Base-by-base conservation (phyloP, 768 basidiomycete species). In the Suillus subalutaceus region DNA sequence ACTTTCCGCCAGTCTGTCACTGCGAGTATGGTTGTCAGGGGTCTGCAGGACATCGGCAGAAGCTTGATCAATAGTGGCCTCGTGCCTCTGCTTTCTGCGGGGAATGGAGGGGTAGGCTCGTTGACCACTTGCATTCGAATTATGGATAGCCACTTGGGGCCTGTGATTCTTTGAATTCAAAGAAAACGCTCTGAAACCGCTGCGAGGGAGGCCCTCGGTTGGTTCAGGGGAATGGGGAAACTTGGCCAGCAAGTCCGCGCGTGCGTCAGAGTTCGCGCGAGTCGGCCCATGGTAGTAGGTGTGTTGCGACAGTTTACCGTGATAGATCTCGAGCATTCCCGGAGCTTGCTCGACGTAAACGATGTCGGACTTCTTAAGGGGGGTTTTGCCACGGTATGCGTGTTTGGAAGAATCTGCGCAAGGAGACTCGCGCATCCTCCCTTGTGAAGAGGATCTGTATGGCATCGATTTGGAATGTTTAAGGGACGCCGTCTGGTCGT, bases 381-480 rank as follows among this genome's bases (percentile, higher is more conserved):
- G 67, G 10, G 30, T 23, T 53, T 66, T 68, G 50, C 67, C 68
- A 23, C 64, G 62, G 52, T 66, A 68, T 16, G 64, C 62, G 9
- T 63, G 65, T 48, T 57, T 65, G 41, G 20, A 30, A 23, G 43
- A 30, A 30, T 66, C 58, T 26, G 23, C 9, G 20, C 32, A 32
- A 40, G 23, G 30, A 50, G 48, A 23, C 38, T 65, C 64, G 3
- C 53, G n/a, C 32, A 50, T 35, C 23, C 60, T 67, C 23, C 53
- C 40, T 18, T 37, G 53, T 35, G 67, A 68, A 46, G 63, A 63
- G 9, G 52, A 12, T 26, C 15, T 38, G 30, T 50, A 26, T n/a
- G 69, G 67, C 69, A 69, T 68, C 30, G 69, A 66, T 6, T 55
- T 65, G 7, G 62, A 61, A 44, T 69, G 64, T 57, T 66, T 69